Conservation (phyloP, 352 stramenopile genomes). For the Globisporangium orthogonon region DNA sequence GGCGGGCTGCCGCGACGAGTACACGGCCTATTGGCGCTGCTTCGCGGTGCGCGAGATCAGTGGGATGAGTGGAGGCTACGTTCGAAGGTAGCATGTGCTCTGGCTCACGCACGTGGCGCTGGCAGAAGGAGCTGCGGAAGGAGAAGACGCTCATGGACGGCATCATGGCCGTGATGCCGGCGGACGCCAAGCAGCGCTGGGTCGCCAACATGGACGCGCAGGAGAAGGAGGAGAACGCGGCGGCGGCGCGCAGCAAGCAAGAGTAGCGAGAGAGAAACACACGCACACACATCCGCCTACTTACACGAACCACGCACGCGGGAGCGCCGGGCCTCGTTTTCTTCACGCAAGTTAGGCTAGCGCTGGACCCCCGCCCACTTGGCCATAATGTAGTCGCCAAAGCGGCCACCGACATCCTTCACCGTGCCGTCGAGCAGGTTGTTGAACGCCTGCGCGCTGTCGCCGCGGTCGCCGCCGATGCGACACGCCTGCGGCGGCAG, state of each 20-base stretch:
- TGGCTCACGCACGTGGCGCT: background rate
- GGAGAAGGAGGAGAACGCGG: background rate
- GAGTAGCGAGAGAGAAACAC: conserved; percentile 4
- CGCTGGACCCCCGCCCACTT: conserved; percentile 78
- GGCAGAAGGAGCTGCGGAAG: conserved; percentile 57
- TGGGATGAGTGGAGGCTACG: background rate
- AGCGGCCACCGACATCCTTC: conserved; percentile 43
- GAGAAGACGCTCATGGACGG: conserved; percentile 48
- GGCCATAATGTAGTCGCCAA: conserved; percentile 80
- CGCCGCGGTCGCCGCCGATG: conserved; percentile 36
- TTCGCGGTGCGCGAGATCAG: conserved; percentile 35
- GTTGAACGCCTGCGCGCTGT: conserved; percentile 41
- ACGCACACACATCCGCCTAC: background rate
- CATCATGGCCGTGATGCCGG: conserved; percentile 63
- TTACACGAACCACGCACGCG: too few relatives aligned
- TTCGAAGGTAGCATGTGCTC: background rate
- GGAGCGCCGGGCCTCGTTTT: too few relatives aligned
- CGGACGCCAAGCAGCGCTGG: conserved; percentile 49
- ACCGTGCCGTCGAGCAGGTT: conserved; percentile 68
- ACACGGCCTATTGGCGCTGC: conserved; percentile 70
- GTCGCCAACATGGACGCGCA: conserved; percentile 7
- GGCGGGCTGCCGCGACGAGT: conserved; percentile 74
- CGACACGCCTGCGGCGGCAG: conserved; percentile 19
- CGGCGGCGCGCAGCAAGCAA: conserved; percentile 4
- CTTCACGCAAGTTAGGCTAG: conserved; percentile 1